Evolutionary conservation across 1,139 yeast genomes (phyloP).

Genomic region (Hyphopichia buzzinii): DNA sequence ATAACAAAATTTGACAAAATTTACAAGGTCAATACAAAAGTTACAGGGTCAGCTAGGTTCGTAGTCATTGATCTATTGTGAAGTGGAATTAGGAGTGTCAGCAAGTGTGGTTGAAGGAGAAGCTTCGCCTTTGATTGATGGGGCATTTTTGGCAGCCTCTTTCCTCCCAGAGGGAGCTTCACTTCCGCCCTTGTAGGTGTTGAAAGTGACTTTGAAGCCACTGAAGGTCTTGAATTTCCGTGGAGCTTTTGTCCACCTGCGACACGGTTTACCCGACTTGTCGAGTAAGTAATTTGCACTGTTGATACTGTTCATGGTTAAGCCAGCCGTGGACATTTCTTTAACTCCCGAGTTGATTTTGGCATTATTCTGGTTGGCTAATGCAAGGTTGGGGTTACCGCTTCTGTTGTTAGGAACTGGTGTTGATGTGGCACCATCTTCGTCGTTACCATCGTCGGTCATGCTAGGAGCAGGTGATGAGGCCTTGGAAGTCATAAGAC

Average conservation of each 20-base stretch:
- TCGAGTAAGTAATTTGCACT: slow-evolving; percentile 33
- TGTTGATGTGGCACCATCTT: not conserved
- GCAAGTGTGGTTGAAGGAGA: not conserved
- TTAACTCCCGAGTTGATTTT: slow-evolving; percentile 42
- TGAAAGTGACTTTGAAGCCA: slow-evolving; percentile 51
- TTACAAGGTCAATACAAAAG: too few relatives aligned
- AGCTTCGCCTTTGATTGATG: not conserved
- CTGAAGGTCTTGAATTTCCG: slow-evolving; percentile 55
- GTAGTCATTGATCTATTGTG: not conserved
- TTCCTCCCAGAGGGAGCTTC: slow-evolving; percentile 6
- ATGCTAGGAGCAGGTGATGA: slow-evolving; percentile 22
- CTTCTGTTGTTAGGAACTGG: not conserved
- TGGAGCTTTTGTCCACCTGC: slow-evolving; percentile 52
- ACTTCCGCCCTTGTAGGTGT: slow-evolving; percentile 18
- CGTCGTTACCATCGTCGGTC: not conserved
- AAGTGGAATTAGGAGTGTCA: not conserved
- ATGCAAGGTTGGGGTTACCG: not conserved
- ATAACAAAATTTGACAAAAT: too few relatives aligned
- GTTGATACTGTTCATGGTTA: slow-evolving; percentile 36
- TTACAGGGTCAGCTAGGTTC: not conserved
- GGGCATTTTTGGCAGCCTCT: not conserved
- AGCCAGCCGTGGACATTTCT: slow-evolving; percentile 43
- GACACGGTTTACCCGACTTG: slow-evolving; percentile 47
- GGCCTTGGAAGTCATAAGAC: slow-evolving; percentile 14
- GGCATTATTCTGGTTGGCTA: slow-evolving; percentile 15